Conservation (phyloP, 2,329 filamentous ascomycete species). For the Ascochyta viciae-villosae region DNA sequence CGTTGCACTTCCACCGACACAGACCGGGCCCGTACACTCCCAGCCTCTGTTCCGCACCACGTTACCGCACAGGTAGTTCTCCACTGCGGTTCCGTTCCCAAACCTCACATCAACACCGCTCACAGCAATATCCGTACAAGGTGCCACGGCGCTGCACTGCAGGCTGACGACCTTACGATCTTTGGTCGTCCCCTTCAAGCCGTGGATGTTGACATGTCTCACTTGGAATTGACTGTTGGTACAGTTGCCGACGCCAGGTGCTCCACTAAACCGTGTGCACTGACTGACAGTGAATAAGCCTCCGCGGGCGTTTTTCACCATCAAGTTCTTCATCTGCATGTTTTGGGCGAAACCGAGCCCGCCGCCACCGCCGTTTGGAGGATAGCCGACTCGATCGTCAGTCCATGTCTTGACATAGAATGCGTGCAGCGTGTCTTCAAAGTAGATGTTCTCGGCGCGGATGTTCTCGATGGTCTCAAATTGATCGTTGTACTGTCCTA, state of each 20-base stretch:
- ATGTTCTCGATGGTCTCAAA: slow-evolving; percentile 61
- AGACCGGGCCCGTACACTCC: slow-evolving; percentile 30
- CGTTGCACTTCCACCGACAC: slow-evolving; percentile 29
- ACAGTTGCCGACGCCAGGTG: slow-evolving; percentile 46
- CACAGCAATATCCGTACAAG: slow-evolving; percentile 31
- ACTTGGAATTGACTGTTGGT: slow-evolving; percentile 53
- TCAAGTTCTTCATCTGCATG: slow-evolving; percentile 49
- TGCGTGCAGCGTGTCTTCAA: slow-evolving; percentile 56
- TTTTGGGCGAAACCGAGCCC: slow-evolving; percentile 57
- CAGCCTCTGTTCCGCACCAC: slow-evolving; percentile 25
- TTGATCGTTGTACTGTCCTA: slow-evolving; percentile 61
- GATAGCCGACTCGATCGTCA: slow-evolving; percentile 57
- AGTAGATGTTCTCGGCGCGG: slow-evolving; percentile 56
- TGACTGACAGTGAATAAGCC: slow-evolving; percentile 49
- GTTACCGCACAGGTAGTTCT: slow-evolving; percentile 30
- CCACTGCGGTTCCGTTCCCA: slow-evolving; percentile 21
- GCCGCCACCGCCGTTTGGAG: slow-evolving; percentile 66
- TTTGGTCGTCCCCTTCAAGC: slow-evolving; percentile 41
- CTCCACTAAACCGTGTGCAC: slow-evolving; percentile 50
- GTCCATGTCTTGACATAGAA: slow-evolving; percentile 68
- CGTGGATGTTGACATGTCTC: slow-evolving; percentile 38
- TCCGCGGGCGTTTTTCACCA: slow-evolving; percentile 30
- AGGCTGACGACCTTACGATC: slow-evolving; percentile 27
- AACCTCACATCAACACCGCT: slow-evolving; percentile 24
- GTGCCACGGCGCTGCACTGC: slow-evolving; percentile 38